Conservation (phyloP, 2,329 filamentous ascomycete genomes). For the Penicillium aurantiogriseum region DNA sequence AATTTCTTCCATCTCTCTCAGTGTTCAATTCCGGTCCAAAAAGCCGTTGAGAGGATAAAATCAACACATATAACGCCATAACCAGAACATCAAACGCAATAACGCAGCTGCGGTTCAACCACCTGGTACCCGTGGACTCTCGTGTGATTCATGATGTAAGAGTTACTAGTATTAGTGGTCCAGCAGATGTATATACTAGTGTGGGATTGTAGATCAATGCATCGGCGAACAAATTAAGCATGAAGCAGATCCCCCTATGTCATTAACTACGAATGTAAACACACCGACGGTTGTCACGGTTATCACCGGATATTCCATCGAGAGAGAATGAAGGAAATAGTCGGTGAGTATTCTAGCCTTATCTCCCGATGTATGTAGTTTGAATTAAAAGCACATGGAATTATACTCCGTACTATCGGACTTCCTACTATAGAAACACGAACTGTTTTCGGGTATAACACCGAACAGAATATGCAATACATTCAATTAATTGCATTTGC, state of each 20-base stretch:
- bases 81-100: neutral
- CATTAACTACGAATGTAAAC: neutral
- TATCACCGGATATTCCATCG: constrained; percentile 1
- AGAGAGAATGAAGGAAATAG: neutral
- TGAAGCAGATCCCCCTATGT: neutral
- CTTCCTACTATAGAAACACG: neutral
- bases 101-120: neutral
- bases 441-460: neutral
- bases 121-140: neutral
- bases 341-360: neutral
- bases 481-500: neutral
- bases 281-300: neutral
- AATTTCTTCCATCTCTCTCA: neutral
- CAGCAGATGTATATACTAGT: neutral
- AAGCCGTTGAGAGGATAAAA: too few relatives aligned
- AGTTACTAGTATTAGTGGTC: neutral
- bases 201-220: neutral
- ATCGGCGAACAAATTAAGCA: constrained; percentile 2
- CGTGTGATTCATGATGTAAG: constrained; percentile 2
- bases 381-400: neutral
- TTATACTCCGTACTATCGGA: neutral
- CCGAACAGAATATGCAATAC: neutral
- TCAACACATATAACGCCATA: neutral
- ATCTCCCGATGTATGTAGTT: neutral
- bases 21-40: neutral